A percentile compares a stretch with the other conserved stretches of the same genome.
phyloP scores from a whole-genome alignment of 495 filamentous ascomycete genomes.

The Aspergillus ostianus region DNA sequence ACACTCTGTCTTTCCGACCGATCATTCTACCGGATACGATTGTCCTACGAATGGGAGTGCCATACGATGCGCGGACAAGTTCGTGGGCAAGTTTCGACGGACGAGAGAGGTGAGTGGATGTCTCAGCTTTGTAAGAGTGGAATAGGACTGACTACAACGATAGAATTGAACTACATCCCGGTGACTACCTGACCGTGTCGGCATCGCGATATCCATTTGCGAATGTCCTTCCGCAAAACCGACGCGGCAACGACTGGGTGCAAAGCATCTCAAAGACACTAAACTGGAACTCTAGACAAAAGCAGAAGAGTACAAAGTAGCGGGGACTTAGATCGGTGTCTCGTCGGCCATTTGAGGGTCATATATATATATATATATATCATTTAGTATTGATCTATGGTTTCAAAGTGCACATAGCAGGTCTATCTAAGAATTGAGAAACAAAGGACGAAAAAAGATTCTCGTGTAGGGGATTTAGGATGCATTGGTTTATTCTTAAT shows the following conservation, averaged over 20 bases:
- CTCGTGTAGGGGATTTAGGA: not conserved
- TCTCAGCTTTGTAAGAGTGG: not conserved
- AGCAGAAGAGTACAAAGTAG: constrained; percentile 61
- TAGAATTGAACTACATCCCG: constrained; percentile 77
- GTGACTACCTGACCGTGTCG: constrained; percentile 94
- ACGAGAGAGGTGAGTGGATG: constrained; percentile 60
- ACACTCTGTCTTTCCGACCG: constrained; percentile 92
- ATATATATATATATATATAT: not conserved
- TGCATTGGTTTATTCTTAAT: not conserved
- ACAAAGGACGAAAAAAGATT: not conserved
- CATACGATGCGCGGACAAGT: constrained; percentile 82
- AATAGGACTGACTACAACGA: constrained; percentile 8
- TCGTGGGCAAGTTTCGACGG: constrained; percentile 98
- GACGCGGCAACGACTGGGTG: constrained; percentile 86
- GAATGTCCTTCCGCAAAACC: constrained; percentile 72
- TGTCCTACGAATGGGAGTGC: constrained; percentile 85
- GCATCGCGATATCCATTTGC: constrained; percentile 93
- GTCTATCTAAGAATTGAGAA: not conserved
- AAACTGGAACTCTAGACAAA: constrained; percentile 85
- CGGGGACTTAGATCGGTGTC: not conserved
- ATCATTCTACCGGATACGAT: constrained; percentile 96
- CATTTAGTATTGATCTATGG: constrained; percentile 2
- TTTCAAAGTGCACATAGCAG: not conserved
- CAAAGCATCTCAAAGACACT: constrained; percentile 86
- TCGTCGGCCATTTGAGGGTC: not conserved